Evolutionary conservation across 1,139 yeast species (phyloP), one percentile per base, ranked within the genome.

Genomic region (Cylindricascospora bacillispora): DNA sequence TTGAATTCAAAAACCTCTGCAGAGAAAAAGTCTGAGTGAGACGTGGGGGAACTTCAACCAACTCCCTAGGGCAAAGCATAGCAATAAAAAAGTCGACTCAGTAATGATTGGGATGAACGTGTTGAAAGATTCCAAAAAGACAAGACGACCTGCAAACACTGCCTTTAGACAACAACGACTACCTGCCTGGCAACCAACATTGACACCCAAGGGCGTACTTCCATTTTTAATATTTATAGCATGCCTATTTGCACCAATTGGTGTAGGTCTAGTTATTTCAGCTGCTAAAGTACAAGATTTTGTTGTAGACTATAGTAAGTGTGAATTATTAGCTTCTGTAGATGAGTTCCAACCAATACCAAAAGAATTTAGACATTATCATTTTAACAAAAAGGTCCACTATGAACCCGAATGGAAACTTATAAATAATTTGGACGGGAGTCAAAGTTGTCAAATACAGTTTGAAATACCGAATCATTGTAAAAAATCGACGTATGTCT

Each of bases 121-220:
- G n/a, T n/a, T n/a, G n/a, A n/a, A n/a, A n/a, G n/a, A n/a, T n/a
- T n/a, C n/a, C n/a, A n/a, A n/a, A n/a, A n/a, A 72, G 42, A 70
- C 78, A 3, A 57, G 80, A 31, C 70, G 68, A 44, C 85, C 58
- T 4, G 49, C 52, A 15, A 54, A 79, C 48, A 79, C 92, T 4
- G 86, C 89, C 3, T 79, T 79, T 48, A 66, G 86, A 47, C 92
- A 79, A 47, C 83, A 75, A 44, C 56, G 83, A 49, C 57, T 75
- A 41, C 77, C 77, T 48, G 78, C 89, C 36, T 79, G 89, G 89
- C 92, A 79, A 54, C 89, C 89, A 1, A 75, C 78, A 27, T 62
- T 79, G 32, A 75, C 86, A 1, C 86, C 89, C 4, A 70, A 70
- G 41, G 67, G 79, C 10, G 83, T 78, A 33, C 63, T 79, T 14